Evolutionary conservation across 2,329 filamentous ascomycete genomes (phyloP).

Genomic region (Clonostachys chloroleuca): DNA sequence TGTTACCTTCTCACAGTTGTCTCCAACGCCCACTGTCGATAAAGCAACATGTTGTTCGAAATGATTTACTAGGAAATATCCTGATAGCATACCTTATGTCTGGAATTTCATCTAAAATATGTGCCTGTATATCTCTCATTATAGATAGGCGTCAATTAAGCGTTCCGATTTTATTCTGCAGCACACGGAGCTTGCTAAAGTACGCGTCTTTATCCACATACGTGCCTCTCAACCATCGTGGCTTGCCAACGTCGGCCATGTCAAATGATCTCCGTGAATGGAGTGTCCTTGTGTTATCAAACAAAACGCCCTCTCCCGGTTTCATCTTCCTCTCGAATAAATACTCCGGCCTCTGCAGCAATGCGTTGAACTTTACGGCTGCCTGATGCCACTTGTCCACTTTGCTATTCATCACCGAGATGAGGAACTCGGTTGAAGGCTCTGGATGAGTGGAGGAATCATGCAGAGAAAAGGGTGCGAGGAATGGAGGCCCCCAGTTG

Average conservation of each 20-base stretch:
- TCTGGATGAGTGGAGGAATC: background rate
- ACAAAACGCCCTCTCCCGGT: slow-evolving; percentile 1
- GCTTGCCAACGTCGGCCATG: slow-evolving; percentile 1
- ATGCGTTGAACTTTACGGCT: slow-evolving; percentile 1
- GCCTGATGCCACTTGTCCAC: slow-evolving; percentile 3
- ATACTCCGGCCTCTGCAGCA: slow-evolving; percentile 1
- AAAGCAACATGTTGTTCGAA: too few species aligned
- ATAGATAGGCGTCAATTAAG: background rate
- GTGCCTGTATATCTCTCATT: background rate
- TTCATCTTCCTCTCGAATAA: slow-evolving; percentile 2
- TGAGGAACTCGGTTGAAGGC: background rate
- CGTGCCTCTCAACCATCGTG: slow-evolving; percentile 2
- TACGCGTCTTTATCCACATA: slow-evolving; percentile 2
- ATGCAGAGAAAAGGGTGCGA: slow-evolving; percentile 1
- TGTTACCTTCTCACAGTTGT: too few species aligned
- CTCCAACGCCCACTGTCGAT: too few species aligned
- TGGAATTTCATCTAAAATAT: too few species aligned
- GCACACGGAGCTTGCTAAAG: slow-evolving; percentile 1
- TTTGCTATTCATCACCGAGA: background rate
- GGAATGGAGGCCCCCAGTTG: slow-evolving; percentile 2
- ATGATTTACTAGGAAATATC: too few species aligned
- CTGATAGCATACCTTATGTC: too few species aligned
- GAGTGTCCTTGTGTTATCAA: slow-evolving; percentile 3
- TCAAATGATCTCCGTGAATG: slow-evolving; percentile 1
- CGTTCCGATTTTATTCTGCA: background rate